Base-by-base conservation (phyloP, 2,329 filamentous ascomycete genomes). In the Helminthosporium solani region DNA sequence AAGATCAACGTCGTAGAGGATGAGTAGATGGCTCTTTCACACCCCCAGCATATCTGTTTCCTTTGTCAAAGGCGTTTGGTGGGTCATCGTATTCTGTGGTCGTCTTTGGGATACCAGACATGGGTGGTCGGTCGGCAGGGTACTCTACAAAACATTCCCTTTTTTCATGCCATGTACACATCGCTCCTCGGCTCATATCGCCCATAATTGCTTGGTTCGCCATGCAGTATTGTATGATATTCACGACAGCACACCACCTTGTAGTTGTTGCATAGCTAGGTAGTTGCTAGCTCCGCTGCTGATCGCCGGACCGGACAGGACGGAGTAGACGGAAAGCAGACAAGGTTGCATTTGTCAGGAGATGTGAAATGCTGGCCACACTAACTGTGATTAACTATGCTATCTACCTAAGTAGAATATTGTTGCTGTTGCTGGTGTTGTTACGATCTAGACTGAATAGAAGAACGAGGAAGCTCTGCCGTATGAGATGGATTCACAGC, bases 1-100 rank as follows among this genome's bases (percentile, higher is more conserved):
- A 68, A 67, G 61, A 33, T 67, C n/a, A 59, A 62, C 56, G 60
- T 67, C 53, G 65, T 64, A 58, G 57, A 66, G 46, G 65, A 67
- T 36, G 61, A 57, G 38, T 66, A 56, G 43, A 47, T 15, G 25
- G 9, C 15, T 5, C 31, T 20, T 35, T 14, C 16, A 33, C 18
- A 6, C 19, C 28, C 15, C n/a, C 6, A 14, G 5, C 15, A 33
- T n/a, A 16, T 33, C 34, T 21, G 18, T 9, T 12, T 19, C 23
- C 34, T 18, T 21, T n/a, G n/a, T n/a, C n/a, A n/a, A 37, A 37
- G 34, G 36, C 36, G 36, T 39, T 39, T 12, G n/a, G 16, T 30
- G 11, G 8, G n/a, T 39, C 21, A 39, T 33, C 3, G 6, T 7
- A 16, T 19, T 33, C 12, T 31, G 3, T 40, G 15, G 38, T 40